These are phyloP conservation scores for Fragaria iinumae DNA, from an alignment of 306 rosid genomes.

Conservation along the genomic window DNA sequence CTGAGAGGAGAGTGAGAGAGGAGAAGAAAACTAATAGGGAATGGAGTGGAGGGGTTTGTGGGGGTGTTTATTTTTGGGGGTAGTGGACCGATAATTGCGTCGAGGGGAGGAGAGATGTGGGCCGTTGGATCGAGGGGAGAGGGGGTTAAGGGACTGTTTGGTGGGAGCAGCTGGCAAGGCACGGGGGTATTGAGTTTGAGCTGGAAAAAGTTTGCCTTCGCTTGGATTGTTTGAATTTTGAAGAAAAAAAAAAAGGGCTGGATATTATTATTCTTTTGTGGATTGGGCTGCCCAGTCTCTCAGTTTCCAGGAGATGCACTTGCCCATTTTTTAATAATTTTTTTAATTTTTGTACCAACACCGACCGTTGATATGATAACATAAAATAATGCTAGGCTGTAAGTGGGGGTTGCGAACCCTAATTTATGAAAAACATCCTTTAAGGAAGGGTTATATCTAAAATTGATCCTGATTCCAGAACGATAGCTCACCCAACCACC, in stretches of 20 bases:
- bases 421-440: too few species aligned
- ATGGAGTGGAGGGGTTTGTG: slow-evolving; percentile 10
- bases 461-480: too few species aligned
- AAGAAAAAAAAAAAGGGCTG: background rate
- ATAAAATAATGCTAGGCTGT: too few species aligned
- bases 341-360: background rate
- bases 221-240: background rate
- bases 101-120: slow-evolving; percentile 24
- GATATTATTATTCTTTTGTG: background rate
- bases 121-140: slow-evolving; percentile 52
- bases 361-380: background rate
- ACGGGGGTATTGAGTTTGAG: slow-evolving; percentile 22
- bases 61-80: slow-evolving; percentile 25
- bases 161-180: slow-evolving; percentile 45
- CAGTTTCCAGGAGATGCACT: background rate
- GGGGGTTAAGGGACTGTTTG: background rate
- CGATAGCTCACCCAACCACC: too few species aligned
- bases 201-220: background rate
- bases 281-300: background rate
- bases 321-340: background rate
- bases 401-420: too few species aligned
- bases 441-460: too few species aligned
- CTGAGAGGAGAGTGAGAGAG: background rate
- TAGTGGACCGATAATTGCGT: slow-evolving; percentile 68
- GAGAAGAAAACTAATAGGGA: slow-evolving; percentile 1